Conservation (phyloP, 305 asterid species). For the Lippia alba region DNA sequence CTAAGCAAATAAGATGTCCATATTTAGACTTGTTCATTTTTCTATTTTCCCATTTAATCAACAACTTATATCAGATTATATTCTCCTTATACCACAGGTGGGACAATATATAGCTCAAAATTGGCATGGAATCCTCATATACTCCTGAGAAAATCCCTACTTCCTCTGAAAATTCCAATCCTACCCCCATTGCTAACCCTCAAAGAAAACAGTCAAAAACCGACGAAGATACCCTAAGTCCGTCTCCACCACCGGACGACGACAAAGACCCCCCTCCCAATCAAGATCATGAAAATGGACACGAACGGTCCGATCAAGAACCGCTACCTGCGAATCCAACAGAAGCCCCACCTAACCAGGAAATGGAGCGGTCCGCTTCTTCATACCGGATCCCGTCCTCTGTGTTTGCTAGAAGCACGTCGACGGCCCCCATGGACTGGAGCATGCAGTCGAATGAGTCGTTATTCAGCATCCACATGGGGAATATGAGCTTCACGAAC, state of each 20-base stretch:
- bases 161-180: too few relatives aligned
- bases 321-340: neutral
- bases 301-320: neutral
- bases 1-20: too few relatives aligned
- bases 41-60: too few relatives aligned
- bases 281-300: too few relatives aligned
- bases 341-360: slow-evolving; percentile 45
- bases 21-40: too few relatives aligned
- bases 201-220: neutral
- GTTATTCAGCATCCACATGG: slow-evolving; percentile 62
- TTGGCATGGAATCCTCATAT: slow-evolving; percentile 35
- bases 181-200: neutral
- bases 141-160: neutral
- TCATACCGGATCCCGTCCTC: slow-evolving; percentile 55
- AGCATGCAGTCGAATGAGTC: slow-evolving; percentile 66
- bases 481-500: slow-evolving; percentile 57
- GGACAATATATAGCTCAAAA: slow-evolving; percentile 3
- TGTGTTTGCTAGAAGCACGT: slow-evolving; percentile 46
- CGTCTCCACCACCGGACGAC: slow-evolving; percentile 3
- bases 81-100: slow-evolving; percentile 21
- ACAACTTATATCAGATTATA: neutral
- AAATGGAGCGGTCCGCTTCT: slow-evolving; percentile 44
- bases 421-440: slow-evolving; percentile 56
- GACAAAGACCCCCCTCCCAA: neutral
- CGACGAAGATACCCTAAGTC: neutral